Conservation (phyloP, 257 asterid species). For the Galeopsis tetrahit region DNA sequence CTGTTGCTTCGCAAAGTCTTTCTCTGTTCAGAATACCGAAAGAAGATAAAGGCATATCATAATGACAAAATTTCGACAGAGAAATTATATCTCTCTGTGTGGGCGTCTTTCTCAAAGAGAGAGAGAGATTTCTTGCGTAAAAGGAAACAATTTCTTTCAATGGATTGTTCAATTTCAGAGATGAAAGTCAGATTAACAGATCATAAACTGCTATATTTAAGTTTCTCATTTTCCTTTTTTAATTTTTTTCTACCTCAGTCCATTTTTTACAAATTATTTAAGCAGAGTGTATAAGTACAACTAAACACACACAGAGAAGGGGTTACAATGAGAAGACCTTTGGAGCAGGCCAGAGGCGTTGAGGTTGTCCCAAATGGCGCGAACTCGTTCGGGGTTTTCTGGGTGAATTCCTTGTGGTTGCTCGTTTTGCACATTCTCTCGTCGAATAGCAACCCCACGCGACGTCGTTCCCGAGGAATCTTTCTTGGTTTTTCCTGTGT, state of each 20-base stretch:
- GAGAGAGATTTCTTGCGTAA: too few species aligned
- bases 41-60: background rate
- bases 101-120: too few species aligned
- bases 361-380: conserved; percentile 47
- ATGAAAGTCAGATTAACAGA: too few species aligned
- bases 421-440: conserved; percentile 59
- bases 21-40: background rate
- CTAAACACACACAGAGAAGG: too few species aligned
- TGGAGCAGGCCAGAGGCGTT: conserved; percentile 31
- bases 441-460: conserved; percentile 65
- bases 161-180: too few species aligned
- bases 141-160: too few species aligned
- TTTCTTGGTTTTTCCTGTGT: too few species aligned
- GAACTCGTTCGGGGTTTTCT: conserved; percentile 59
- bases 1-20: background rate
- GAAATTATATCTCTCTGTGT: background rate
- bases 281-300: too few species aligned
- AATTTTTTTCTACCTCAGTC: too few species aligned
- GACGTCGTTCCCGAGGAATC: conserved; percentile 36
- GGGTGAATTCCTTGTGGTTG: conserved; percentile 39
- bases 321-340: conserved; percentile 35
- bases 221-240: too few species aligned
- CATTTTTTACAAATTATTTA: background rate
- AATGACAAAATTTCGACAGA: background rate
- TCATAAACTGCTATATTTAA: too few species aligned